Conservation (phyloP, 306 rosid species). For the Trifolium pratense region DNA sequence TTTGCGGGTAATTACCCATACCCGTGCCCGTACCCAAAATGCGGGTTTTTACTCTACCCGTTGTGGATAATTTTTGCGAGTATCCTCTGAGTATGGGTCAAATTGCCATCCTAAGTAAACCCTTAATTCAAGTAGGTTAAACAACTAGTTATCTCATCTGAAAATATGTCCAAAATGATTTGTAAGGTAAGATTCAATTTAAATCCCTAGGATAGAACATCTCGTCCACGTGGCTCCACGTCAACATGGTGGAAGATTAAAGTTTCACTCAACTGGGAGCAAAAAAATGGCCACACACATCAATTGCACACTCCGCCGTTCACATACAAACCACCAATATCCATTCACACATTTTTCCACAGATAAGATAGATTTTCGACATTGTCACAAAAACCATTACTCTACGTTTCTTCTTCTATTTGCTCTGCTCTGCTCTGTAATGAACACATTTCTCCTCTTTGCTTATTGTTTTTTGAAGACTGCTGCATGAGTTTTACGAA, state of each 20-base stretch:
- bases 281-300: conserved; percentile 45
- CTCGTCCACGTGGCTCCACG: conserved; percentile 39
- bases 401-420: not conserved
- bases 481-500: conserved; percentile 82
- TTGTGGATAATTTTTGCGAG: too few relatives aligned
- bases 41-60: too few relatives aligned
- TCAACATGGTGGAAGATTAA: not conserved
- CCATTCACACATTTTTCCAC: conserved; percentile 2
- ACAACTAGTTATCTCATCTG: too few relatives aligned
- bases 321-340: not conserved
- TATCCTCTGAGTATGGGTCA: too few relatives aligned
- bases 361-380: conserved; percentile 40
- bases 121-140: too few relatives aligned
- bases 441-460: not conserved
- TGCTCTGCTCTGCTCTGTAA: not conserved
- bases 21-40: too few relatives aligned
- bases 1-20: too few relatives aligned
- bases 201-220: not conserved
- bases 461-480: conserved; percentile 23
- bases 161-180: too few relatives aligned
- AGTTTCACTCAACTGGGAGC: not conserved
- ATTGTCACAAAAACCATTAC: not conserved
- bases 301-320: conserved; percentile 40
- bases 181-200: too few relatives aligned
- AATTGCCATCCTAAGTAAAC: too few relatives aligned